Evolutionary conservation across 2,329 filamentous ascomycete genomes (phyloP).

Genomic region (Tolypocladium tropicale): DNA sequence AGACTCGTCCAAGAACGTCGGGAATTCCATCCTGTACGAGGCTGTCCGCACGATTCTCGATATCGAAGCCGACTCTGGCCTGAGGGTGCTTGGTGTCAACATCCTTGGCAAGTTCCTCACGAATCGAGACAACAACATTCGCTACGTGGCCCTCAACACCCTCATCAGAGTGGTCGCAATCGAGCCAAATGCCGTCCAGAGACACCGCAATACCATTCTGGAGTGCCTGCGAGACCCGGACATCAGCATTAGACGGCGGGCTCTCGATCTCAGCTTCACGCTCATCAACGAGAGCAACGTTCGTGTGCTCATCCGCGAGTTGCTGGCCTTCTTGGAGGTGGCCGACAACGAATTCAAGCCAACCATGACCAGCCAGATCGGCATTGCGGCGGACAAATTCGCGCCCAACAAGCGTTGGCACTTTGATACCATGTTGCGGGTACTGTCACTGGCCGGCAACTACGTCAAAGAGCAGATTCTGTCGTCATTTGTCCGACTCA

Average conservation of each 20-base stretch:
- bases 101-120: conserved; percentile 96
- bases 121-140: conserved; percentile 99
- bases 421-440: conserved; percentile 91
- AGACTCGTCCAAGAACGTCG: conserved; percentile 95
- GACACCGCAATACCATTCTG: conserved; percentile 93
- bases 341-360: conserved; percentile 99
- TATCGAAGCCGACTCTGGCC: conserved; percentile 91
- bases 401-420: conserved; percentile 98
- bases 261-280: conserved; percentile 96
- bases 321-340: conserved; percentile 90
- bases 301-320: conserved; percentile 81
- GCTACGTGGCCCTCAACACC: conserved; percentile 95
- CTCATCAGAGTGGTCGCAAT: conserved; percentile 97
- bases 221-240: conserved; percentile 95
- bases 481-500: conserved; percentile 90
- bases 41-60: conserved; percentile 94
- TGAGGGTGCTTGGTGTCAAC: conserved; percentile 91
- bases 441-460: conserved; percentile 87
- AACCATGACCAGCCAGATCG: conserved; percentile 96
- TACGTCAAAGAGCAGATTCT: conserved; percentile 97
- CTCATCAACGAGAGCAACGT: conserved; percentile 97
- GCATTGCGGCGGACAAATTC: conserved; percentile 90
- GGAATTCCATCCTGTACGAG: conserved; percentile 96
- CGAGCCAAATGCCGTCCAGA: conserved; percentile 92
- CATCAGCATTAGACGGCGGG: conserved; percentile 91